A percentile compares a stretch with the other conserved stretches of the same genome.
Conservation (phyloP, 2,329 filamentous ascomycete genomes). For the Colletotrichum neosansevieriae region DNA sequence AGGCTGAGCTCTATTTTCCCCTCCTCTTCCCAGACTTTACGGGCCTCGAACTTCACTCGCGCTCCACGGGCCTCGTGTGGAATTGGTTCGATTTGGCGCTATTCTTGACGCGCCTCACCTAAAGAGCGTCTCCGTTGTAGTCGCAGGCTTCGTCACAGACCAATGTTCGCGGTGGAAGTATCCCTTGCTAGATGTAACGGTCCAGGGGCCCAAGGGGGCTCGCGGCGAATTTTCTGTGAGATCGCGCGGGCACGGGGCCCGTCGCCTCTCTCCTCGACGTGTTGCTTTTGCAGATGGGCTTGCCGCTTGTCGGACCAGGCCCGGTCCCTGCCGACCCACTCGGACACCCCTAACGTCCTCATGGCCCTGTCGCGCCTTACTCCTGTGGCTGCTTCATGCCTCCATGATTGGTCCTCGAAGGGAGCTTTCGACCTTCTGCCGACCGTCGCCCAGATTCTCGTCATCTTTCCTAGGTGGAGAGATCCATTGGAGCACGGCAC, state of each 20-base stretch:
- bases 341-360: slow-evolving; percentile 18
- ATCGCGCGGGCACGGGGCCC: slow-evolving; percentile 37
- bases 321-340: slow-evolving; percentile 39
- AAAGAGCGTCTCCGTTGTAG: slow-evolving; percentile 22
- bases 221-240: slow-evolving; percentile 41
- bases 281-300: slow-evolving; percentile 37
- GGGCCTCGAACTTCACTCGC: not conserved
- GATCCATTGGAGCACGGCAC: slow-evolving; percentile 27
- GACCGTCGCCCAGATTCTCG: slow-evolving; percentile 36
- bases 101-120: slow-evolving; percentile 32
- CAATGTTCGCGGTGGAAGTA: slow-evolving; percentile 35
- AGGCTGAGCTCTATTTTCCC: slow-evolving; percentile 1
- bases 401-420: slow-evolving; percentile 26
- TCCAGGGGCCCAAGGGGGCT: slow-evolving; percentile 34
- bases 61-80: slow-evolving; percentile 10
- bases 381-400: slow-evolving; percentile 27
- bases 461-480: slow-evolving; percentile 32
- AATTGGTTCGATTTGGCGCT: slow-evolving; percentile 26
- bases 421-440: slow-evolving; percentile 29
- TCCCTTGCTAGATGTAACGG: slow-evolving; percentile 39
- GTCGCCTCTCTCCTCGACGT: slow-evolving; percentile 31
- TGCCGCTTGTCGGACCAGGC: slow-evolving; percentile 34
- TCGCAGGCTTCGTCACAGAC: slow-evolving; percentile 38
- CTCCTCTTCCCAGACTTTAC: slow-evolving; percentile 5
- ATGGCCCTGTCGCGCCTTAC: slow-evolving; percentile 32